Base-by-base conservation (phyloP, 2,329 filamentous ascomycete genomes). In the Ceratocystis colombiana region DNA sequence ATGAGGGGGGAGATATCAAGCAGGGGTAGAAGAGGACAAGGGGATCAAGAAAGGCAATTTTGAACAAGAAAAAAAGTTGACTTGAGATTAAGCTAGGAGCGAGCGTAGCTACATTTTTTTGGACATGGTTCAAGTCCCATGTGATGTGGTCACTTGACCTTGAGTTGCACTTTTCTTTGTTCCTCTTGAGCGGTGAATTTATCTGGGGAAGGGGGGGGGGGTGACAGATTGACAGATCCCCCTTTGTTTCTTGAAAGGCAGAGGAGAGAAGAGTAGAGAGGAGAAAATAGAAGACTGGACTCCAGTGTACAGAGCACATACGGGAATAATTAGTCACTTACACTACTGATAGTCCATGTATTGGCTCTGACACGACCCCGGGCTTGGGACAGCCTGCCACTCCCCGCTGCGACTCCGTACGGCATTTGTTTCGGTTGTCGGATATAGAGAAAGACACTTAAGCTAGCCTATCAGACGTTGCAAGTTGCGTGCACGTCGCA, bases 311-410 rank as follows among this genome's bases (percentile, higher is more conserved):
- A 8, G 10, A 15, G 8, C 28, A 30, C 20, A 28, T 15, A 8
- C 20, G 37, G n/a, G 10, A 48, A 46, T 2, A 63, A 3, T 28
- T 22, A 33, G 28, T 28, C 20, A 62, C 63, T 67, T 63, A 67
- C 66, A 63, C 59, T 67, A 20, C 66, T 67, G 45, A 67, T 67
- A 12, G 63, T 62, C 63, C 57, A 67, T 22, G 63, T 67, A 46
- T 67, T 65, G 37, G 57, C 66, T 67, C 66, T 65, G 33, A 59
- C 66, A 45, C 53, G 63, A 59, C 66, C 63, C 45, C 48, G 61
- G 53, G 46, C 59, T 62, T 64, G 61, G 45, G 65, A 37, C 30
- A 67, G 48, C 30, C 41, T 67, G 33, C 63, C 63, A 45, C 66
- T 64, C n/a, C 62, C 62, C 50, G 57, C 66, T 30, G 59, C 50